Evolutionary conservation across 2,329 filamentous ascomycete genomes (phyloP).

Genomic region (Corinectria fuckeliana): DNA sequence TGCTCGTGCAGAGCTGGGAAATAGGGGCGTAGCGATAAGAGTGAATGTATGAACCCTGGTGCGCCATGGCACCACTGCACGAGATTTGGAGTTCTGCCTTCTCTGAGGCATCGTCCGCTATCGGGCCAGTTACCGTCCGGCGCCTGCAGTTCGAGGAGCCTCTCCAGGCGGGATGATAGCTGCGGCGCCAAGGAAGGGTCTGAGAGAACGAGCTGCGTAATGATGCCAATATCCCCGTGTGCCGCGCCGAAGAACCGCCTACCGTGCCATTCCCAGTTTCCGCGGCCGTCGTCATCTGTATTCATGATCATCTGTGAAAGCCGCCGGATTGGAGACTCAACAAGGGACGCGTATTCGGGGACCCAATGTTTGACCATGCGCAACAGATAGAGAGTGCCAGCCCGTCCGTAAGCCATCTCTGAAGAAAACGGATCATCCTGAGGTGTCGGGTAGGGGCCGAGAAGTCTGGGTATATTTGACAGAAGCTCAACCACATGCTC

Average conservation of each 20-base stretch:
- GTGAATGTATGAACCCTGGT: constrained; percentile 65
- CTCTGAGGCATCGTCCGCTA: constrained; percentile 52
- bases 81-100: constrained; percentile 49
- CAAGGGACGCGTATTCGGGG: constrained; percentile 52
- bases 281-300: constrained; percentile 48
- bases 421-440: constrained; percentile 54
- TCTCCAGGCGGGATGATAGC: constrained; percentile 59
- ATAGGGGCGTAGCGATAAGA: constrained; percentile 60
- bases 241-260: constrained; percentile 69
- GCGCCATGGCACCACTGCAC: constrained; percentile 74
- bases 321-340: constrained; percentile 61
- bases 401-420: constrained; percentile 71
- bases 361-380: constrained; percentile 67
- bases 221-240: constrained; percentile 72
- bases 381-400: constrained; percentile 72
- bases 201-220: constrained; percentile 71
- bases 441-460: constrained; percentile 35
- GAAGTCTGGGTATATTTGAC: constrained; percentile 45
- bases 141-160: constrained; percentile 65
- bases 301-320: constrained; percentile 66
- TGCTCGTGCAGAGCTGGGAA: constrained; percentile 61
- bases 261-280: constrained; percentile 68
- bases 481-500: constrained; percentile 49
- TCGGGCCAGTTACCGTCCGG: constrained; percentile 69
- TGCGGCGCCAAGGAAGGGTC: constrained; percentile 60